Percentiles rank a stretch among this genome's conserved stretches.
phyloP scores from a whole-genome alignment of 2,329 filamentous ascomycete species.

The Dothistroma septosporum region DNA sequence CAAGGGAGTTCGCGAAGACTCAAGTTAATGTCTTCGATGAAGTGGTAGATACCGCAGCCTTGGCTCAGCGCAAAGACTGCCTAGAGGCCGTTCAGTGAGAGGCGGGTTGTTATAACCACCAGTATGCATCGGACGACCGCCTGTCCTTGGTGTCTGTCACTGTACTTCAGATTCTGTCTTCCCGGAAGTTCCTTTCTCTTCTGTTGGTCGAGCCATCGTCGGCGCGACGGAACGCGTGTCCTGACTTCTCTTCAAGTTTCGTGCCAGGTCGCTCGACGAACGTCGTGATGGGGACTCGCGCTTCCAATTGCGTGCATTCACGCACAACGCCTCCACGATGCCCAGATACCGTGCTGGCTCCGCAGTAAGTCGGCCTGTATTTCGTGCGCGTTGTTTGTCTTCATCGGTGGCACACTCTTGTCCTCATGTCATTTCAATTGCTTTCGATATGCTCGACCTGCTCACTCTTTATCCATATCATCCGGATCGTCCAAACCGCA shows the following conservation, averaged over 20 bases:
- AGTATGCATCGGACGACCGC: background rate
- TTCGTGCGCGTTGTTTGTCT: too few relatives aligned
- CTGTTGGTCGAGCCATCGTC: too few relatives aligned
- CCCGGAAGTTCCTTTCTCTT: too few relatives aligned
- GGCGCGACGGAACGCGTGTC: too few relatives aligned
- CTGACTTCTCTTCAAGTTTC: too few relatives aligned
- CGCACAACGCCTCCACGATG: too few relatives aligned
- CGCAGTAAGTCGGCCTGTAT: too few relatives aligned
- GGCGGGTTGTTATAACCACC: background rate
- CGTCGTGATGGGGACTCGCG: too few relatives aligned
- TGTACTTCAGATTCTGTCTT: background rate
- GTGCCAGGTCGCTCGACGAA: too few relatives aligned
- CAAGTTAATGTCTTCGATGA: conserved; percentile 53
- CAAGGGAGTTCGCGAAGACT: conserved; percentile 65
- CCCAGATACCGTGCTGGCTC: too few relatives aligned
- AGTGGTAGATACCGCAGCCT: conserved; percentile 32
- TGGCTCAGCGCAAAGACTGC: conserved; percentile 21
- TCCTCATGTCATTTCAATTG: background rate
- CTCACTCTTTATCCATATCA: conserved; percentile 6
- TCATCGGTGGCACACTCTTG: background rate
- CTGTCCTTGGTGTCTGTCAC: background rate
- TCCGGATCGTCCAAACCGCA: conserved; percentile 20
- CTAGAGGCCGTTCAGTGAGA: conserved; percentile 1
- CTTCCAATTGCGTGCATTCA: too few relatives aligned
- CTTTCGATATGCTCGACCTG: background rate